Base-by-base conservation (phyloP, 208 protist genomes). In the Lotmaria passim region DNA sequence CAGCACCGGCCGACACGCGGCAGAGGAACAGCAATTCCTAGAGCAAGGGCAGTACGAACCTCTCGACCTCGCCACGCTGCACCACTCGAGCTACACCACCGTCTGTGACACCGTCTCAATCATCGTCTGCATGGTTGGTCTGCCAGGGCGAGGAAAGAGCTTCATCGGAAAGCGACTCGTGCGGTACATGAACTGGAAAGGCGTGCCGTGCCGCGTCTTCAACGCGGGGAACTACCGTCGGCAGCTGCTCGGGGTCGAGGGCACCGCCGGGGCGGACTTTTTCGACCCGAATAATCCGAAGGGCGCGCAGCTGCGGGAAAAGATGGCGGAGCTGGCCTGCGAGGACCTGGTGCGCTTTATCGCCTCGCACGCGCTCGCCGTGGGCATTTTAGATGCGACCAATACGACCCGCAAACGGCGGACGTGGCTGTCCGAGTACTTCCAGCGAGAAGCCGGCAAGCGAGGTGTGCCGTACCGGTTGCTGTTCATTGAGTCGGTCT, bases 401-500 rank as follows among this genome's bases (percentile, higher is more conserved):
- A 98, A 98, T 78, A 97, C 93, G 17, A 97, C 91, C 19, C 75
- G 66, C 31, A 79, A 77, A 61, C 88, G 94, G 17, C 81, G 94
- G 14, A 15, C 55, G 21, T 78, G 82, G 64, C 57, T 98, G 23
- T 50, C 86, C 41, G 69, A 90, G 26, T 88, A 83, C 79, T 96
- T 96, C 46, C 69, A 69, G 34, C 46, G 63, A 7, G 78, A 85
- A 41, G 63, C 79, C 19, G 56, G 79, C 28, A 69, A 81, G 43
- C 47, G 60, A 12, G 60, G 70, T 33, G 55, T 91, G 58, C 69
- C 81, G n/a, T 93, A 82, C 70, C 86, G 89, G 4, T 55, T 95
- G 23, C 81, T 97, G n/a, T 97, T 96, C 69, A 94, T 96, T 69
- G 93, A 97, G 74, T 96, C 91, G 24, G 87, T 97, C 53, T 97